Percentiles rank a stretch among this genome's conserved stretches.
phyloP scores from a whole-genome alignment of 1,284 basidiomycete species.

The Ganoderma resinaceum region DNA sequence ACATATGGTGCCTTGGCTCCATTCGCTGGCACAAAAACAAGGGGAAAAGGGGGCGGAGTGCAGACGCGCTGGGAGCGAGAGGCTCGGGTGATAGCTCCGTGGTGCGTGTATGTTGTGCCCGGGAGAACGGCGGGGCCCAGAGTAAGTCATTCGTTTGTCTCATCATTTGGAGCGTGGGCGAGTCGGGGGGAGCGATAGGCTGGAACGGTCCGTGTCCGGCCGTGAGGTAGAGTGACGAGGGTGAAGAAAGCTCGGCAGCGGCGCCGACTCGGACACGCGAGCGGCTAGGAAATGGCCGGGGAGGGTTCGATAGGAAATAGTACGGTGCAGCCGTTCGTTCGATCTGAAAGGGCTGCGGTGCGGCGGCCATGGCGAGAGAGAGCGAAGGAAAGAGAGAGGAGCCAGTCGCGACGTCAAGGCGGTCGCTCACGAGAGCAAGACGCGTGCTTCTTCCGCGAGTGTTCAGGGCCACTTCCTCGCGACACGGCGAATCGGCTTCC shows the following conservation, averaged over 20 bases:
- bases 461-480: slow-evolving; percentile 1
- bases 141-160: background rate
- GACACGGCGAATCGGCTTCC: slow-evolving; percentile 24
- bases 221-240: background rate
- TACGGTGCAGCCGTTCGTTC: slow-evolving; percentile 3
- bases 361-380: background rate
- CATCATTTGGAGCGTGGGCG: slow-evolving; percentile 4
- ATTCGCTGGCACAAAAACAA: slow-evolving; percentile 1
- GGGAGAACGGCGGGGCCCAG: background rate
- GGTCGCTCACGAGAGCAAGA: slow-evolving; percentile 18
- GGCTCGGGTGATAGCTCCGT: background rate
- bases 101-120: background rate
- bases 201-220: slow-evolving; percentile 9
- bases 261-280: background rate
- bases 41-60: background rate
- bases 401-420: slow-evolving; percentile 7
- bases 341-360: background rate
- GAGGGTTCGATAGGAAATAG: background rate
- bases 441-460: slow-evolving; percentile 31
- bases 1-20: slow-evolving; percentile 3
- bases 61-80: background rate
- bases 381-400: slow-evolving; percentile 4
- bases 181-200: slow-evolving; percentile 8
- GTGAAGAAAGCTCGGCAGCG: background rate
- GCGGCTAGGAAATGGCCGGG: background rate